phyloP scores from a whole-genome alignment of 305 asterid species.

The Rubia peregrina region DNA sequence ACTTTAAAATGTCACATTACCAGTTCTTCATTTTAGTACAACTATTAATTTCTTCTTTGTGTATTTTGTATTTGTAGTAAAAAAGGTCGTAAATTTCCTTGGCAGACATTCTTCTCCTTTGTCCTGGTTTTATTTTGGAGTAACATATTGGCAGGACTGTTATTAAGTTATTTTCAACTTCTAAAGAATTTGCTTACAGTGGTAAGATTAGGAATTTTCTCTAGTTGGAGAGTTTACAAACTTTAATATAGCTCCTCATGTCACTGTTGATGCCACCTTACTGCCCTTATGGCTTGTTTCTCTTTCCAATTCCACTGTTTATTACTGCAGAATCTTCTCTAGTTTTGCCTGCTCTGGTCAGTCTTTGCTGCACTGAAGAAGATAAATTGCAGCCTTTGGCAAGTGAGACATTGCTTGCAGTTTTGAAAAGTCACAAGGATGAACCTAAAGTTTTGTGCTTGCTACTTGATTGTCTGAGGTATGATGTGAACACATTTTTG shows the following conservation, averaged over 20 bases:
- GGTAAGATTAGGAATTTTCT: slow-evolving; percentile 1
- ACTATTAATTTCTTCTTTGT: background rate
- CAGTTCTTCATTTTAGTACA: background rate
- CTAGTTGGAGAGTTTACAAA: background rate
- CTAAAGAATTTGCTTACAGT: background rate
- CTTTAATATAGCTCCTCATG: background rate
- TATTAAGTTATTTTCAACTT: background rate
- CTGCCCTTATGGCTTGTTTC: background rate
- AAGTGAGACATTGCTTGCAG: slow-evolving; percentile 39
- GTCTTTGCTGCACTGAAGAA: slow-evolving; percentile 42
- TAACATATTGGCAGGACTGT: background rate
- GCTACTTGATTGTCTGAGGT: slow-evolving; percentile 85
- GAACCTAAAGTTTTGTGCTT: slow-evolving; percentile 59
- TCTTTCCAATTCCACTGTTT: slow-evolving; percentile 17
- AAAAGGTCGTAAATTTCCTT: background rate
- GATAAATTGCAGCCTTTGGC: slow-evolving; percentile 40
- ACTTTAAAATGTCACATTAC: background rate
- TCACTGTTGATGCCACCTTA: background rate
- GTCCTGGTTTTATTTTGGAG: background rate
- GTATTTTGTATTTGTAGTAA: background rate
- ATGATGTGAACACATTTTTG: slow-evolving; percentile 11
- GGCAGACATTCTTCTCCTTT: background rate
- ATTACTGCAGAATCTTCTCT: slow-evolving; percentile 55
- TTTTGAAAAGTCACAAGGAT: slow-evolving; percentile 58
- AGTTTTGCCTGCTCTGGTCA: slow-evolving; percentile 63